These are phyloP conservation scores for Platismatia glauca DNA, from an alignment of 495 filamentous ascomycete genomes.

Conservation along the genomic window DNA sequence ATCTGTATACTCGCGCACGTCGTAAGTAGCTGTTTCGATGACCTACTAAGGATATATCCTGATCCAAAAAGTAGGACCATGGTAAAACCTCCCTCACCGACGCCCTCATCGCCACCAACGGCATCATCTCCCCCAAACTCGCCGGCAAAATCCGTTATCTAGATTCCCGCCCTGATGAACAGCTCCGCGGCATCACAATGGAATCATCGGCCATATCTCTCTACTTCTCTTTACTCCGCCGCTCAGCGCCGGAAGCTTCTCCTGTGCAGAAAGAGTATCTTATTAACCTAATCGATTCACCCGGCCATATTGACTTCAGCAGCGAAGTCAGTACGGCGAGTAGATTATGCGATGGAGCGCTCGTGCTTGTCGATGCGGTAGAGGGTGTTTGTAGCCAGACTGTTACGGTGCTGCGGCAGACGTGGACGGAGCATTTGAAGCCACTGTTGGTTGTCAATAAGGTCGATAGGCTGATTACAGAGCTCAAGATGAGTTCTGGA, in stretches of 20 bases:
- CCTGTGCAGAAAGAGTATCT: slow-evolving; percentile 79
- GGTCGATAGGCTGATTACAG: slow-evolving; percentile 87
- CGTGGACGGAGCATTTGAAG: slow-evolving; percentile 93
- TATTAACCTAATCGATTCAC: slow-evolving; percentile 96
- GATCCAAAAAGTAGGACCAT: slow-evolving; percentile 55
- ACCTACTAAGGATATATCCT: slow-evolving; percentile 8
- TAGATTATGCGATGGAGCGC: slow-evolving; percentile 85
- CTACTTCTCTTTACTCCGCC: slow-evolving; percentile 82
- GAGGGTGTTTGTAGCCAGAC: slow-evolving; percentile 98
- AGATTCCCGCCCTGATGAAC: slow-evolving; percentile 93
- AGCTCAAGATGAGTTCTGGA: slow-evolving; percentile 80
- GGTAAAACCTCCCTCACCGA: slow-evolving; percentile 98
- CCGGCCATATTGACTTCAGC: slow-evolving; percentile 97
- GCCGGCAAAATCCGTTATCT: slow-evolving; percentile 97
- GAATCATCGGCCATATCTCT: slow-evolving; percentile 97
- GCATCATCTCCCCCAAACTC: slow-evolving; percentile 95
- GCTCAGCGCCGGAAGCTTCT: slow-evolving; percentile 54
- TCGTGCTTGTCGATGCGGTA: slow-evolving; percentile 95
- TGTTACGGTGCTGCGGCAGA: slow-evolving; percentile 88
- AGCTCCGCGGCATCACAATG: slow-evolving; percentile 97
- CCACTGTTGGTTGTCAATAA: slow-evolving; percentile 96
- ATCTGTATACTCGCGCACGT: slow-evolving; percentile 98
- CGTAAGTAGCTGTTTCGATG: slow-evolving; percentile 40
- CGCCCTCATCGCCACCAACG: slow-evolving; percentile 94
- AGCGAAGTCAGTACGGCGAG: slow-evolving; percentile 96